Evolutionary conservation across 2,329 filamentous ascomycete genomes (phyloP).

Genomic region (Zymoseptoria brevis): DNA sequence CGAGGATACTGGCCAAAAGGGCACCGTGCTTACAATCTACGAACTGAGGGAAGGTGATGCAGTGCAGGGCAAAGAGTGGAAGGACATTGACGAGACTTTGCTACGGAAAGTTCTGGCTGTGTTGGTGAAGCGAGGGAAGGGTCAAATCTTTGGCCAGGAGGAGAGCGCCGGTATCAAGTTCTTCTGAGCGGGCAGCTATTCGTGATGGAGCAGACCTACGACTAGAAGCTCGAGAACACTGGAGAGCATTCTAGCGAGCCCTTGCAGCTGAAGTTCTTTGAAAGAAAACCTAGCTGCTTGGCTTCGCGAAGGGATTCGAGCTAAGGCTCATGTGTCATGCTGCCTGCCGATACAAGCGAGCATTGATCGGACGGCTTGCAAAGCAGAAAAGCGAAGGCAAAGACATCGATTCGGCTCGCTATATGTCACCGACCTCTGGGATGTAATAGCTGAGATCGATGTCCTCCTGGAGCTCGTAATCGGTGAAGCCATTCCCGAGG

Average conservation of each 20-base stretch:
- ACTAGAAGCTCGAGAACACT: neutral
- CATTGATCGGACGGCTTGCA: too few species aligned
- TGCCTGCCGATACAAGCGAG: too few species aligned
- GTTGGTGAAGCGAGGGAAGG: conserved; percentile 82
- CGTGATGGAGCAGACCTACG: neutral
- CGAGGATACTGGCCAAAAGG: conserved; percentile 81
- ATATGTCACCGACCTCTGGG: neutral
- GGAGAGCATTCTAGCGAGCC: neutral
- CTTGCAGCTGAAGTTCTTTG: neutral
- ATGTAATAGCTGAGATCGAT: conserved; percentile 10
- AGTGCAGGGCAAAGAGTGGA: conserved; percentile 44
- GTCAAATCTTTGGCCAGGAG: conserved; percentile 85
- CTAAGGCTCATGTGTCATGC: too few species aligned
- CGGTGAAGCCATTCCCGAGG: conserved; percentile 38
- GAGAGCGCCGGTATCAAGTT: conserved; percentile 93
- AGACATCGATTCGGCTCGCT: neutral
- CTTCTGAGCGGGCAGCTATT: conserved; percentile 52
- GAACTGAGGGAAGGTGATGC: conserved; percentile 84
- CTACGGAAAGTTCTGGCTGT: conserved; percentile 71
- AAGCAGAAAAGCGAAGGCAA: too few species aligned
- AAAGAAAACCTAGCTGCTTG: neutral
- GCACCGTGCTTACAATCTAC: conserved; percentile 82
- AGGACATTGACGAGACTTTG: conserved; percentile 65
- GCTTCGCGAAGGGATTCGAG: too few species aligned
- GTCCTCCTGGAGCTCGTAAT: conserved; percentile 6